Evolutionary conservation across 2,329 filamentous ascomycete species (phyloP).

Genomic region (Colletotrichum cordylinicola): DNA sequence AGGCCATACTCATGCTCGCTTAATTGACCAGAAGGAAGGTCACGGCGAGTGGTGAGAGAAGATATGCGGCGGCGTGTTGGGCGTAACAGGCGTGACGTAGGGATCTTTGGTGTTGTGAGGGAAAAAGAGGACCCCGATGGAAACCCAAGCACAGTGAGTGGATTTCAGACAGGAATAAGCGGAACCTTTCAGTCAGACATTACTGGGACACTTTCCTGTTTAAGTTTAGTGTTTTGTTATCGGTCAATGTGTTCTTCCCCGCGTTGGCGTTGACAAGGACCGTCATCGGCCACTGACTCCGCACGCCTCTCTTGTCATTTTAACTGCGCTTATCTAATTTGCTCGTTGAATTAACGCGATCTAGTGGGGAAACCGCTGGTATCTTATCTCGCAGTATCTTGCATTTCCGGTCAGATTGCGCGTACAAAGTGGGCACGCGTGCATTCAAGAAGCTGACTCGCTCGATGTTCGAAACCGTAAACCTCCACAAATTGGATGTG

Average conservation of each 20-base stretch:
- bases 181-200: background rate
- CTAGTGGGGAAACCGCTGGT: background rate
- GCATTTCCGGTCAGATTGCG: background rate
- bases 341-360: background rate
- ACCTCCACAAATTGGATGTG: no score
- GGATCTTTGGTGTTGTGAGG: background rate
- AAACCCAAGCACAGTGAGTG: background rate
- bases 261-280: background rate
- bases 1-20: background rate
- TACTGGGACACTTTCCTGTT: background rate
- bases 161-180: background rate
- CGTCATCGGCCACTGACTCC: background rate
- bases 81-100: slow-evolving; percentile 3
- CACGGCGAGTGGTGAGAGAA: background rate
- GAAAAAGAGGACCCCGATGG: slow-evolving; percentile 7
- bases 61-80: background rate
- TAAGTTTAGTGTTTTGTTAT: background rate
- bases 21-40: background rate
- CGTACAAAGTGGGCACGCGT: background rate
- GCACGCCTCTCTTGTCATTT: background rate
- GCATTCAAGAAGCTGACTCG: background rate
- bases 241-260: background rate
- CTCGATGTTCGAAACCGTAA: background rate
- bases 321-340: background rate
- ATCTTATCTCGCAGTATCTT: background rate